A percentile compares a stretch with the other conserved stretches of the same genome.
These are phyloP conservation scores for Licmophora abbreviata DNA, from an alignment of 108 stramenopile genomes.

Conservation along the genomic window DNA sequence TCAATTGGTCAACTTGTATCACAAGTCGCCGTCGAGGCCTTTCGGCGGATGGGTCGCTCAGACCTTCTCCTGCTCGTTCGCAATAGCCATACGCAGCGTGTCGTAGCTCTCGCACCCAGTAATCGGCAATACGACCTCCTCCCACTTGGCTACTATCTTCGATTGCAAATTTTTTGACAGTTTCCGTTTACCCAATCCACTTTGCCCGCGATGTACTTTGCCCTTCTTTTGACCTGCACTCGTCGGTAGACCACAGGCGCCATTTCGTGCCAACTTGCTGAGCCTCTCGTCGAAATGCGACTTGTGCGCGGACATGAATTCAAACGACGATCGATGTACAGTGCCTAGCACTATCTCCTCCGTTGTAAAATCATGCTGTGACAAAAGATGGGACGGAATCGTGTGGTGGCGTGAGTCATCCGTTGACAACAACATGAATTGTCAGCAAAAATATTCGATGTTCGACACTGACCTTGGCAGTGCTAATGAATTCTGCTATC, in stretches of 20 bases:
- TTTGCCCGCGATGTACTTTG: slow-evolving; percentile 19
- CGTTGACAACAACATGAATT: background rate
- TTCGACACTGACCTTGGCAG: slow-evolving; percentile 8
- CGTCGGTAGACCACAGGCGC: slow-evolving; percentile 34
- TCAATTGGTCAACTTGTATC: no score
- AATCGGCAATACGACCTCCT: slow-evolving; percentile 22
- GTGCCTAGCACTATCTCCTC: slow-evolving; percentile 7
- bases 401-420: background rate
- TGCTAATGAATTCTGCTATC: slow-evolving; percentile 21
- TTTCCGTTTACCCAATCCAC: slow-evolving; percentile 13
- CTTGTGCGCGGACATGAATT: slow-evolving; percentile 28
- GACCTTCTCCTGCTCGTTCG: no score
- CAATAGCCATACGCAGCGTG: slow-evolving; percentile 15
- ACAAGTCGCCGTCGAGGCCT: no score
- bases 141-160: slow-evolving; percentile 28
- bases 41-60: no score
- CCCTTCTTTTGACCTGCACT: slow-evolving; percentile 22
- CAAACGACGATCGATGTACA: slow-evolving; percentile 14
- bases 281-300: slow-evolving; percentile 36
- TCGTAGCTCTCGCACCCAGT: slow-evolving; percentile 30
- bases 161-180: slow-evolving; percentile 11
- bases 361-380: slow-evolving; percentile 11
- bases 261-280: slow-evolving; percentile 30
- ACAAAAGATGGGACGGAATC: background rate
- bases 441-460: background rate